phyloP scores from a whole-genome alignment of 2,329 filamentous ascomycete genomes.

The Zymoseptoria tritici region DNA sequence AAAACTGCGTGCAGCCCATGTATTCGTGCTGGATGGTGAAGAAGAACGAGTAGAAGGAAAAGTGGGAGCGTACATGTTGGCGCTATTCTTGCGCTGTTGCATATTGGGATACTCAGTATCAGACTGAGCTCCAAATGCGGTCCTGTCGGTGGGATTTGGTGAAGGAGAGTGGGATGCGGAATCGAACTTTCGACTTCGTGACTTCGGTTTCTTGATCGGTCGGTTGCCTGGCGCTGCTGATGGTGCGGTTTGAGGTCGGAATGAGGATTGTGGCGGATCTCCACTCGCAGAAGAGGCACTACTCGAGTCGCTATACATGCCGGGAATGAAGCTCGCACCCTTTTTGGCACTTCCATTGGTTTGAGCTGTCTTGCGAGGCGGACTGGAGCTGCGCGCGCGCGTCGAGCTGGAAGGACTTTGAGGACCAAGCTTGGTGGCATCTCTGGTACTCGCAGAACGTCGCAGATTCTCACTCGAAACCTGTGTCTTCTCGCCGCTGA shows the following conservation, averaged over 20 bases:
- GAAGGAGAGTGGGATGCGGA: slow-evolving; percentile 2
- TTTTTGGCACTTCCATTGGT: slow-evolving; percentile 4
- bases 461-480: slow-evolving; percentile 45
- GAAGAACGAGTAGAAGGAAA: slow-evolving; percentile 8
- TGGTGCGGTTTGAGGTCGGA: slow-evolving; percentile 9
- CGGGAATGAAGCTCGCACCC: slow-evolving; percentile 1
- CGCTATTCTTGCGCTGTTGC: slow-evolving; percentile 24
- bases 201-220: slow-evolving; percentile 27
- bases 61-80: slow-evolving; percentile 28
- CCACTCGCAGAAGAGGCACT: slow-evolving; percentile 1
- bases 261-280: background rate
- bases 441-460: slow-evolving; percentile 48
- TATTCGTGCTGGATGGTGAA: slow-evolving; percentile 5
- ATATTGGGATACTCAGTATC: slow-evolving; percentile 19
- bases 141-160: slow-evolving; percentile 2
- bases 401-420: slow-evolving; percentile 6
- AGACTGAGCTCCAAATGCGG: slow-evolving; percentile 7
- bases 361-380: slow-evolving; percentile 11
- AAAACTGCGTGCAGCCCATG: slow-evolving; percentile 12
- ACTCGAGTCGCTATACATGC: slow-evolving; percentile 4
- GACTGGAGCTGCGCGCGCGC: slow-evolving; percentile 21
- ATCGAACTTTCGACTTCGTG: slow-evolving; percentile 21
- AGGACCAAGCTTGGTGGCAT: slow-evolving; percentile 28
- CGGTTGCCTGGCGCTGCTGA: slow-evolving; percentile 12
- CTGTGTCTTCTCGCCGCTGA: slow-evolving; percentile 51